phyloP scores from a whole-genome alignment of 148 eudicot species.

The Camellia sinensis region DNA sequence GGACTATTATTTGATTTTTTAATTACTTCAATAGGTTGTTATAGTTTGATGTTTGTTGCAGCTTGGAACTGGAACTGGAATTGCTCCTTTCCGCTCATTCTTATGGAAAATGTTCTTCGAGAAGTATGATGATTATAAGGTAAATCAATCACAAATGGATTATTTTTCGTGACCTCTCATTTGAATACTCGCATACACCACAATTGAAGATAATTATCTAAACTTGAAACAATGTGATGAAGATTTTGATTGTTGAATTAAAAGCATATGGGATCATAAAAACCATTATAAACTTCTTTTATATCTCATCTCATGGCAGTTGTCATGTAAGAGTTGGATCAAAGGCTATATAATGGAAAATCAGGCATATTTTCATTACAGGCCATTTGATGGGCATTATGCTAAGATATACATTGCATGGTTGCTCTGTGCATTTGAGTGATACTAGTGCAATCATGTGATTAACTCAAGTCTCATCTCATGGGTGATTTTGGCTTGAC shows the following conservation, averaged over 20 bases:
- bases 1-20: neutral
- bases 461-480: neutral
- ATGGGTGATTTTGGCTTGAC: too few species aligned
- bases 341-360: too few species aligned
- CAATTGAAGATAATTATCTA: neutral
- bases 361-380: too few species aligned
- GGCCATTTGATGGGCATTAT: too few species aligned
- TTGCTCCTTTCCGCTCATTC: constrained; percentile 96
- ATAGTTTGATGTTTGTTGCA: constrained; percentile 25
- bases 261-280: neutral
- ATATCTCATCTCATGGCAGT: neutral
- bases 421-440: too few species aligned
- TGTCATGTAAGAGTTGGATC: too few species aligned
- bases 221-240: constrained; percentile 8
- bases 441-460: neutral
- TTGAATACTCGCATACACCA: neutral
- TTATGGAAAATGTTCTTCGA: constrained; percentile 99
- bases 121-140: constrained; percentile 94
- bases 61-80: constrained; percentile 99
- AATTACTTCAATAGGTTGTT: neutral
- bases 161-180: neutral
- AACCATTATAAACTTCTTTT: neutral
- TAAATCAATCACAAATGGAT: constrained; percentile 8
- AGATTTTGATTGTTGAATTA: neutral
- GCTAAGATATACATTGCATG: too few species aligned